Evolutionary conservation across 805 yeast species (phyloP).

Genomic region (Saccharomycopsis sp.): DNA sequence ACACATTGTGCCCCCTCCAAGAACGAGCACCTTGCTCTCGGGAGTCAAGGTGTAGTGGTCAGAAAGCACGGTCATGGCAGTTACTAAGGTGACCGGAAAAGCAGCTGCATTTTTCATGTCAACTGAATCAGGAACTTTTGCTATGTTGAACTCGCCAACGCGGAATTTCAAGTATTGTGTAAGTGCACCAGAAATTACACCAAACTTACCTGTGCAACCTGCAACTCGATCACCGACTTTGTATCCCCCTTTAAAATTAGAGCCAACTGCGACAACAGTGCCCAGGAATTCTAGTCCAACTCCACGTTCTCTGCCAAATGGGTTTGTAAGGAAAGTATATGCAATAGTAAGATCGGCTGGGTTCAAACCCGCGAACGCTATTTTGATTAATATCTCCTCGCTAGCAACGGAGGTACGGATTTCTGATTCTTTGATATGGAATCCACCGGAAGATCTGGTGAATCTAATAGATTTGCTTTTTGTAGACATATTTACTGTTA

Average conservation of each 20-base stretch:
- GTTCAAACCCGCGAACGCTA: conserved; percentile 53
- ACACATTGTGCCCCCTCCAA: conserved; percentile 77
- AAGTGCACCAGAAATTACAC: conserved; percentile 42
- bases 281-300: conserved; percentile 70
- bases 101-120: conserved; percentile 53
- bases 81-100: conserved; percentile 52
- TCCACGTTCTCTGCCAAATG: conserved; percentile 46
- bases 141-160: no score
- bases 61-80: conserved; percentile 46
- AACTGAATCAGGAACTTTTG: conserved; percentile 40
- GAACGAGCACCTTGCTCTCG: conserved; percentile 47
- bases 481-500: no score
- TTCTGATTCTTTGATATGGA: no score
- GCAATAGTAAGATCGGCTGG: conserved; percentile 59
- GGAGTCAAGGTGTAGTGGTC: conserved; percentile 27
- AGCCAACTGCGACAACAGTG: conserved; percentile 48
- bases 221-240: conserved; percentile 57
- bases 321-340: conserved; percentile 38
- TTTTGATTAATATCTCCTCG: conserved; percentile 48
- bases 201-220: conserved; percentile 53
- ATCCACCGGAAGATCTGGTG: no score
- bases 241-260: conserved; percentile 30
- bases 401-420: no score
- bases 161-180: no score
- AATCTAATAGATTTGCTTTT: no score